Evolutionary conservation across 306 rosid genomes (phyloP).

Genomic region (Quercus dentata): DNA sequence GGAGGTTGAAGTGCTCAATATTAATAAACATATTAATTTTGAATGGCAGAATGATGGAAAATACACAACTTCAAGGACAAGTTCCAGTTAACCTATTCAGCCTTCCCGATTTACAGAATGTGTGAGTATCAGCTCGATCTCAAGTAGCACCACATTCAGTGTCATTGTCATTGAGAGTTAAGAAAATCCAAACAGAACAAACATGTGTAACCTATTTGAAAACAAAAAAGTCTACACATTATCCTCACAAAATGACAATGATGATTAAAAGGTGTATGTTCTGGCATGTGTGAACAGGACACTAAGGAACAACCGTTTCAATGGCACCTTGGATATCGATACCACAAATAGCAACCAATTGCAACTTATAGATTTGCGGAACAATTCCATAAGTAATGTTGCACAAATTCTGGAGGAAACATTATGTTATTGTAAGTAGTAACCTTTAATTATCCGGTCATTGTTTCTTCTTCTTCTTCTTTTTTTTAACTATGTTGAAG

Average conservation of each 20-base stretch:
- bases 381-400: neutral
- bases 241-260: too few species aligned
- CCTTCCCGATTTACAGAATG: neutral
- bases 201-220: too few species aligned
- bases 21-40: neutral
- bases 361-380: too few species aligned
- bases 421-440: conserved; percentile 21
- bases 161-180: too few species aligned
- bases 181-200: too few species aligned
- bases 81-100: conserved; percentile 25
- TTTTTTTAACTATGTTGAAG: neutral
- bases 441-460: neutral
- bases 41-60: conserved; percentile 28
- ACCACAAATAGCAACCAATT: too few species aligned
- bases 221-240: too few species aligned
- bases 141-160: neutral
- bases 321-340: too few species aligned
- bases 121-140: conserved; percentile 28
- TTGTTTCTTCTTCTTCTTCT: neutral
- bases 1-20: neutral
- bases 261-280: too few species aligned
- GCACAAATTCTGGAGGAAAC: neutral
- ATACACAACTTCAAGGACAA: conserved; percentile 24
- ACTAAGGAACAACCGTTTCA: too few species aligned
- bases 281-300: too few species aligned